These are phyloP conservation scores for Penicillium cinerascens DNA, from an alignment of 495 filamentous ascomycete species.

Conservation along the genomic window DNA sequence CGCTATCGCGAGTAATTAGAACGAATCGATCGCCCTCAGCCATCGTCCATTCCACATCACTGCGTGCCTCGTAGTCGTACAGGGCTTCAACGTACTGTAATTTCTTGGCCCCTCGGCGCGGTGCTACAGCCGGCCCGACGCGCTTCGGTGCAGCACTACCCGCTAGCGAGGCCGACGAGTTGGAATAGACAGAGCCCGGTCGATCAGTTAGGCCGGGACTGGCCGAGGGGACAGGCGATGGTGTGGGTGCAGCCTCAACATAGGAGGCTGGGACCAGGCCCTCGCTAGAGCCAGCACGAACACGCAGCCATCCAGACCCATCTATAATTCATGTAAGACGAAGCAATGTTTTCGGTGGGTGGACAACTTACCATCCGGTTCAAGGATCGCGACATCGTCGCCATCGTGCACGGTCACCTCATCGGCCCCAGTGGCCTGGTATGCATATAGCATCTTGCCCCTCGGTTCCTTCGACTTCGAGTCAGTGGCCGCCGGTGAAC, in stretches of 20 bases:
- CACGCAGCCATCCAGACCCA: slow-evolving; percentile 85
- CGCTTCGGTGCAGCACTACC: slow-evolving; percentile 63
- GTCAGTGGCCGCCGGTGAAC: slow-evolving; percentile 51
- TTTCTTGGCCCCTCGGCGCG: slow-evolving; percentile 89
- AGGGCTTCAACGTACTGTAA: slow-evolving; percentile 90
- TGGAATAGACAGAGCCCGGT: slow-evolving; percentile 70
- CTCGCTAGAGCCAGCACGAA: slow-evolving; percentile 62
- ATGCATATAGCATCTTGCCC: slow-evolving; percentile 87
- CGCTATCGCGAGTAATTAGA: slow-evolving; percentile 73
- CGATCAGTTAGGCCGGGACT: slow-evolving; percentile 43
- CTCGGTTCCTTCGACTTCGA: slow-evolving; percentile 54
- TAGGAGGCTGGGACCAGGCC: slow-evolving; percentile 88
- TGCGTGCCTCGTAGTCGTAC: slow-evolving; percentile 86
- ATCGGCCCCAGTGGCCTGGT: slow-evolving; percentile 71
- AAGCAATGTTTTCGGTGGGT: background rate
- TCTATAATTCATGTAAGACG: slow-evolving; percentile 45
- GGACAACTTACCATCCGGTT: slow-evolving; percentile 73
- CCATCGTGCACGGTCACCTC: slow-evolving; percentile 79
- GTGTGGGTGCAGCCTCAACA: slow-evolving; percentile 54
- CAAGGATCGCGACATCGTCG: slow-evolving; percentile 70
- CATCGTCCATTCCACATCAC: slow-evolving; percentile 87
- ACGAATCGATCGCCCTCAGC: slow-evolving; percentile 88
- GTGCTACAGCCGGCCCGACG: slow-evolving; percentile 89
- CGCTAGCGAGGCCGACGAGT: slow-evolving; percentile 68
- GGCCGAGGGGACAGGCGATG: slow-evolving; percentile 37